These are phyloP conservation scores for Letharia lupina DNA, from an alignment of 495 filamentous ascomycete genomes.

Conservation along the genomic window DNA sequence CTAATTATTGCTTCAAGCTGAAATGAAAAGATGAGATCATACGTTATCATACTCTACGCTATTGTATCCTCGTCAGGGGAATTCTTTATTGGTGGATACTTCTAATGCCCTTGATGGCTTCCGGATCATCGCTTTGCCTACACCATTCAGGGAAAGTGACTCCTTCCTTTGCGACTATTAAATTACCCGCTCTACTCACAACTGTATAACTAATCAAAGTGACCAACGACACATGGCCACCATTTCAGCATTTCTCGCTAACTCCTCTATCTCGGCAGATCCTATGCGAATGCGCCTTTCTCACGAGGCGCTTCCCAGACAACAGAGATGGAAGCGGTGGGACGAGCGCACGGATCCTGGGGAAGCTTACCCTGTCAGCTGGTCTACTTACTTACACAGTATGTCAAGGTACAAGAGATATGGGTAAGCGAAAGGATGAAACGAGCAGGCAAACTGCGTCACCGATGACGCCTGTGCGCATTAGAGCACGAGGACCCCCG, in stretches of 20 bases:
- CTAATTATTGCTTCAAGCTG: not conserved
- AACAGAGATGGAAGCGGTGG: too few species aligned
- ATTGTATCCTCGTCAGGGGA: not conserved
- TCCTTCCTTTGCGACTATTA: not conserved
- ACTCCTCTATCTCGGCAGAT: too few species aligned
- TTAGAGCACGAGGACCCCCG: slow-evolving; percentile 14
- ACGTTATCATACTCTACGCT: not conserved
- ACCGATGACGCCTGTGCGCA: slow-evolving; percentile 16
- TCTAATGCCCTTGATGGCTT: not conserved
- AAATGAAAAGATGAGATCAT: not conserved
- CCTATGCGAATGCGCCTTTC: too few species aligned
- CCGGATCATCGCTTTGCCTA: not conserved
- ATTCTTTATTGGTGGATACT: not conserved
- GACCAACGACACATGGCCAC: too few species aligned
- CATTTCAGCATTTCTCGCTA: too few species aligned
- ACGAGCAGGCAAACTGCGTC: slow-evolving; percentile 2
- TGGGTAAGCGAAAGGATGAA: not conserved
- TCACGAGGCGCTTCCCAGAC: too few species aligned
- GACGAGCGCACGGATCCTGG: too few species aligned
- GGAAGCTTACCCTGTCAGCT: not conserved
- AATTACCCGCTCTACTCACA: too few species aligned
- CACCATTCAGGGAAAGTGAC: not conserved
- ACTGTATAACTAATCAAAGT: too few species aligned
- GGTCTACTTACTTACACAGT: not conserved
- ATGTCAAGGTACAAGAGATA: not conserved